phyloP scores from a whole-genome alignment of 805 yeast genomes.

The Yamadazyma olivae region DNA sequence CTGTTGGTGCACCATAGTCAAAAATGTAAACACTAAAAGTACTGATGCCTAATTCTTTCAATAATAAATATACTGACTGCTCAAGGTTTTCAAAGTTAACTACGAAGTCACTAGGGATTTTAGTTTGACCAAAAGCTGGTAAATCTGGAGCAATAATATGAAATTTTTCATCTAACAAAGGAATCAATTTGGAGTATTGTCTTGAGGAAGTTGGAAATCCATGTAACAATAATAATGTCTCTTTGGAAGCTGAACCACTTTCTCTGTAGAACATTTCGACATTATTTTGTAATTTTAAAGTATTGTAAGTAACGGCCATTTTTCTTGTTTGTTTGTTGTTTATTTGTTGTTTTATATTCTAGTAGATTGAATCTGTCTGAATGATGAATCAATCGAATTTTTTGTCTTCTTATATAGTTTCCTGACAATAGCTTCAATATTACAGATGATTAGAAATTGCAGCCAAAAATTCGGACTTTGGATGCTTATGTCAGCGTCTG shows the following conservation, averaged over 20 bases:
- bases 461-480: no score
- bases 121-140: constrained; percentile 42
- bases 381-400: no score
- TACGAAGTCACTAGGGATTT: constrained; percentile 21
- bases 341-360: no score
- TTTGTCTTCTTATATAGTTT: no score
- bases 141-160: constrained; percentile 44
- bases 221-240: constrained; percentile 36
- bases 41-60: constrained; percentile 20
- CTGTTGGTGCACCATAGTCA: constrained; percentile 46
- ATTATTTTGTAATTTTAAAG: constrained; percentile 10
- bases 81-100: constrained; percentile 31
- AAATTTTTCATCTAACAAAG: constrained; percentile 30
- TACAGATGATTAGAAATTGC: no score
- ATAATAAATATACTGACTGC: constrained; percentile 26
- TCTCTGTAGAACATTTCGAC: constrained; percentile 16
- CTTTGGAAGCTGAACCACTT: constrained; percentile 17
- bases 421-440: no score
- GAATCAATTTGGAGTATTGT: constrained; percentile 35
- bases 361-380: no score
- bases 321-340: no score
- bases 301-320: constrained; percentile 7
- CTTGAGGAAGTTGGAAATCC: constrained; percentile 45
- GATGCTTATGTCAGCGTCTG: no score
- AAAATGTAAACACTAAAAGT: constrained; percentile 35